Evolutionary conservation across 2,329 filamentous ascomycete genomes (phyloP).

Genomic region (Talaromyces marneffei): DNA sequence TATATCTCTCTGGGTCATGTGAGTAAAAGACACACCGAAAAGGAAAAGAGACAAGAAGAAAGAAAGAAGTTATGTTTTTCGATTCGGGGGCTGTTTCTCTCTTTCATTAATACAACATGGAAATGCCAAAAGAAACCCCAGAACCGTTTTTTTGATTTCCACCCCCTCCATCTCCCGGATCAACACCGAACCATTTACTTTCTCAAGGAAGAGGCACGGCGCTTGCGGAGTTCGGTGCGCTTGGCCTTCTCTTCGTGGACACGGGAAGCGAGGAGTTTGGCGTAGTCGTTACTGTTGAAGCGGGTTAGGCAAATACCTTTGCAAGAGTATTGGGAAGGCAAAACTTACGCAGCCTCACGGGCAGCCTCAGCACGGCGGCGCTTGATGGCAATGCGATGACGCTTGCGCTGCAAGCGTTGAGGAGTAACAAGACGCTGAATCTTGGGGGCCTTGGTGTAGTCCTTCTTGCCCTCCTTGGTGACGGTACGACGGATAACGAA

Average conservation of each 20-base stretch:
- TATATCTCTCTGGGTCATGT: not conserved
- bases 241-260: slow-evolving; percentile 91
- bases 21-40: not conserved
- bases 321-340: not conserved
- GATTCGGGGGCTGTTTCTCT: slow-evolving; percentile 1
- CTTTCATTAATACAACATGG: slow-evolving; percentile 17
- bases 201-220: slow-evolving; percentile 93
- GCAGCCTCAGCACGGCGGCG: slow-evolving; percentile 92
- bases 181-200: slow-evolving; percentile 46
- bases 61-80: slow-evolving; percentile 4
- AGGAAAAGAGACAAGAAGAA: slow-evolving; percentile 1
- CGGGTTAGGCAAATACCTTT: not conserved
- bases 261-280: slow-evolving; percentile 92
- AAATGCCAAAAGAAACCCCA: slow-evolving; percentile 16
- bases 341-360: slow-evolving; percentile 96
- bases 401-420: slow-evolving; percentile 99
- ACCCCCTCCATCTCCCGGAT: slow-evolving; percentile 14
- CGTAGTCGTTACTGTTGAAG: slow-evolving; percentile 77
- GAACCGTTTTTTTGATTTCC: slow-evolving; percentile 17
- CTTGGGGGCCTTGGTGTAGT: slow-evolving; percentile 99
- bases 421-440: slow-evolving; percentile 99
- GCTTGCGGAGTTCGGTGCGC: slow-evolving; percentile 93
- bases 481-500: slow-evolving; percentile 99
- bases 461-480: slow-evolving; percentile 89
- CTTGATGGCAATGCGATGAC: slow-evolving; percentile 96